These are phyloP conservation scores for Monosporascus cannonballus DNA, from an alignment of 2,329 filamentous ascomycete species.

Conservation along the genomic window DNA sequence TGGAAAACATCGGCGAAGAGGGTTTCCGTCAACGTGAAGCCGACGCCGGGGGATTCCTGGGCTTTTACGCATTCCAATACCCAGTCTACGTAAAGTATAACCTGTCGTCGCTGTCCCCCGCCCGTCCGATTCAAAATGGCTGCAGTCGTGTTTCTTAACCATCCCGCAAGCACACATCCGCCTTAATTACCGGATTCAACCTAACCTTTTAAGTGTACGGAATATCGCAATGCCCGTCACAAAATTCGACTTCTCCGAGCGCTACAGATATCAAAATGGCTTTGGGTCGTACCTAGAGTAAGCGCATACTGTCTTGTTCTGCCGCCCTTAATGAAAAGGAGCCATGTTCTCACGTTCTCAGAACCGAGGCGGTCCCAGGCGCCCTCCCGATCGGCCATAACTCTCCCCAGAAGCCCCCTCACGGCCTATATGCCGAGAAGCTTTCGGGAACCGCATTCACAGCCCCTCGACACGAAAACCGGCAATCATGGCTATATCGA, in stretches of 20 bases:
- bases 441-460: constrained; percentile 56
- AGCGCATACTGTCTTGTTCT: constrained; percentile 14
- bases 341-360: constrained; percentile 18
- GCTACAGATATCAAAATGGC: constrained; percentile 62
- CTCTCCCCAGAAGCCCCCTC: constrained; percentile 64
- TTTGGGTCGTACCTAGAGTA: constrained; percentile 66
- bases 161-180: too few relatives aligned
- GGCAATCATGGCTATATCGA: constrained; percentile 55
- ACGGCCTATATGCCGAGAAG: constrained; percentile 66
- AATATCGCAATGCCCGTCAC: constrained; percentile 27
- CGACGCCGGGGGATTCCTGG: neutral
- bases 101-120: neutral
- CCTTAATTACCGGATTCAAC: too few relatives aligned
- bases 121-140: too few relatives aligned
- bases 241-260: constrained; percentile 28
- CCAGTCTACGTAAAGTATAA: neutral
- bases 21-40: neutral
- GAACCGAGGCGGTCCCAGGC: constrained; percentile 59
- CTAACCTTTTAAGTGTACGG: too few relatives aligned
- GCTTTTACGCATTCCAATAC: neutral
- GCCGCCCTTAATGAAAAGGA: neutral
- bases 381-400: constrained; percentile 63
- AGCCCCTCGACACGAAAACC: constrained; percentile 50
- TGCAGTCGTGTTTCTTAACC: too few relatives aligned
- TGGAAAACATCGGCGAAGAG: neutral